A percentile compares a stretch with the other conserved stretches of the same genome.
Evolutionary conservation across 2,329 filamentous ascomycete genomes (phyloP).

Genomic region (Lachnellula arida): DNA sequence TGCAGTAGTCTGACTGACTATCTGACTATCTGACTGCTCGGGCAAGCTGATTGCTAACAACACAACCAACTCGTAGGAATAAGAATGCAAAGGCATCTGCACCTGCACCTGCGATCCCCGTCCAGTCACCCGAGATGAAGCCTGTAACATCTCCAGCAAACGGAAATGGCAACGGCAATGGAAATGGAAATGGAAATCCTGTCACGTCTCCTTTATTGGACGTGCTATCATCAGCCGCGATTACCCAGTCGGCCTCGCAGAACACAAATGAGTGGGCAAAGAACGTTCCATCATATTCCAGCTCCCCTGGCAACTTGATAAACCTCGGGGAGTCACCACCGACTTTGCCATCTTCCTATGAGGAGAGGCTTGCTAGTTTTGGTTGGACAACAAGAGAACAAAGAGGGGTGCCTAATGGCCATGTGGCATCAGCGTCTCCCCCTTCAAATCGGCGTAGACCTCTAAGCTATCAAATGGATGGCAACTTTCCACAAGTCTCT

Average conservation of each 20-base stretch:
- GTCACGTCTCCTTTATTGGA: slow-evolving; percentile 29
- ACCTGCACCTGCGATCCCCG: slow-evolving; percentile 13
- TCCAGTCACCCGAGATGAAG: slow-evolving; percentile 27
- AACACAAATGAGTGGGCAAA: slow-evolving; percentile 42
- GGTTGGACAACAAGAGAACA: slow-evolving; percentile 30
- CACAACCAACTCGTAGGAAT: slow-evolving; percentile 14
- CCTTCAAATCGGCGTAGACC: slow-evolving; percentile 40
- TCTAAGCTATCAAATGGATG: slow-evolving; percentile 47
- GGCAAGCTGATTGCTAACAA: slow-evolving; percentile 1
- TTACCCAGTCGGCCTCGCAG: slow-evolving; percentile 24
- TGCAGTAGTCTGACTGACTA: neutral
- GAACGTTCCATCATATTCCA: slow-evolving; percentile 37
- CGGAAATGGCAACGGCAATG: slow-evolving; percentile 11
- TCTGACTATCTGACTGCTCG: slow-evolving; percentile 2
- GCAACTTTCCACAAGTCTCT: slow-evolving; percentile 28
- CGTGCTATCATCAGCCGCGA: slow-evolving; percentile 27
- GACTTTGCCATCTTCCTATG: slow-evolving; percentile 31
- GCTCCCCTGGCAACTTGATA: slow-evolving; percentile 38
- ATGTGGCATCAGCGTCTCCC: slow-evolving; percentile 29
- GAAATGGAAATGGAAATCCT: slow-evolving; percentile 12
- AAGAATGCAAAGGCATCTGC: slow-evolving; percentile 21
- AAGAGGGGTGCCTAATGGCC: slow-evolving; percentile 20
- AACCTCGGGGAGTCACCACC: slow-evolving; percentile 42
- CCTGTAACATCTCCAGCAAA: slow-evolving; percentile 19
- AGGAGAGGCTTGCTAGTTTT: slow-evolving; percentile 26